phyloP scores from a whole-genome alignment of 306 rosid genomes.

The Begonia peltatifolia region DNA sequence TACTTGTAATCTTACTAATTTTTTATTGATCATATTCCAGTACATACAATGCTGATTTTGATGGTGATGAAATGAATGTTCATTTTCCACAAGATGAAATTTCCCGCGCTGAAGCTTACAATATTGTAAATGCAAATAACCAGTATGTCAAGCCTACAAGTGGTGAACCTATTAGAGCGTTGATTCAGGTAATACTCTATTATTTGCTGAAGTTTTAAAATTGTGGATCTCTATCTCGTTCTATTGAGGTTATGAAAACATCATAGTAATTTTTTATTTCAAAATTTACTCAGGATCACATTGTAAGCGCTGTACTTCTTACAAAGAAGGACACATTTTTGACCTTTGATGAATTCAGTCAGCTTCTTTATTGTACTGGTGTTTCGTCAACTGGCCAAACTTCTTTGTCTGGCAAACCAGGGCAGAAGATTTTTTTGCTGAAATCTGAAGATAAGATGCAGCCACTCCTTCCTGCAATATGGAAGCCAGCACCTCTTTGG shows the following conservation, averaged over 20 bases:
- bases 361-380: slow-evolving; percentile 80
- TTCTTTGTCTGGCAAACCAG: slow-evolving; percentile 31
- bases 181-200: slow-evolving; percentile 63
- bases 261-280: neutral
- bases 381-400: slow-evolving; percentile 31
- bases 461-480: slow-evolving; percentile 69
- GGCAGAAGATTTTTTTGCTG: slow-evolving; percentile 36
- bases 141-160: slow-evolving; percentile 96
- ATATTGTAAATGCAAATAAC: slow-evolving; percentile 86
- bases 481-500: slow-evolving; percentile 89
- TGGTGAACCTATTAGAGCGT: slow-evolving; percentile 86
- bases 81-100: slow-evolving; percentile 98
- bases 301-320: slow-evolving; percentile 85
- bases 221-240: neutral
- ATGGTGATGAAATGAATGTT: slow-evolving; percentile 95
- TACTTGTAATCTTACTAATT: slow-evolving; percentile 3
- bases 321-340: slow-evolving; percentile 80
- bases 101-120: slow-evolving; percentile 94
- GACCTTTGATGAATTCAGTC: slow-evolving; percentile 48
- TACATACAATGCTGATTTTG: slow-evolving; percentile 94
- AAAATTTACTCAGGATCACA: slow-evolving; percentile 54
- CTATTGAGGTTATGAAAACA: slow-evolving; percentile 1
- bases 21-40: slow-evolving; percentile 24
- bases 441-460: slow-evolving; percentile 46
- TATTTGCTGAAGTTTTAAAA: neutral